These are phyloP conservation scores for Blastocystis sp. DNA, from an alignment of 352 stramenopile species.

Conservation along the genomic window DNA sequence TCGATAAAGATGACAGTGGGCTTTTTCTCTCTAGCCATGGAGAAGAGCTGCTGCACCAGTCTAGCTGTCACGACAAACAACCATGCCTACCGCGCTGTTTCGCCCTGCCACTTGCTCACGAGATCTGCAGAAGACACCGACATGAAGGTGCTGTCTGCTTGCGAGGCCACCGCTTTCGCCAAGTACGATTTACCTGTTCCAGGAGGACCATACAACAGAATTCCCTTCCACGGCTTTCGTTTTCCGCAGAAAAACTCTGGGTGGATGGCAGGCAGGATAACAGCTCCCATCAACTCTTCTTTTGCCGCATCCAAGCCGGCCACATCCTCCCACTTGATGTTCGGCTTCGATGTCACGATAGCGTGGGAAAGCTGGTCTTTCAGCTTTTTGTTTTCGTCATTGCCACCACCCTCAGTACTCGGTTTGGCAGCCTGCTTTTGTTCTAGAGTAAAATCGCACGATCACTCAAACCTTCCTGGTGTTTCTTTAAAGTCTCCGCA, in stretches of 20 bases:
- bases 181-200: slow-evolving; percentile 87
- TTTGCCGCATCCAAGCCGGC: slow-evolving; percentile 91
- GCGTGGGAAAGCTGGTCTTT: slow-evolving; percentile 82
- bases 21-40: slow-evolving; percentile 87
- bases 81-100: slow-evolving; percentile 76
- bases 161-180: slow-evolving; percentile 93
- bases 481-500: slow-evolving; percentile 76
- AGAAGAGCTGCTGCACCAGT: slow-evolving; percentile 94
- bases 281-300: slow-evolving; percentile 93
- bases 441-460: slow-evolving; percentile 27
- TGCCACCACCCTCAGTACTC: slow-evolving; percentile 82
- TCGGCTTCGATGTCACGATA: slow-evolving; percentile 71
- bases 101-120: slow-evolving; percentile 94
- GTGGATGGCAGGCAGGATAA: slow-evolving; percentile 89
- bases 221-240: slow-evolving; percentile 73
- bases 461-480: slow-evolving; percentile 71
- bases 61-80: slow-evolving; percentile 69
- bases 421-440: slow-evolving; percentile 28
- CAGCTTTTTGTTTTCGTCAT: slow-evolving; percentile 88
- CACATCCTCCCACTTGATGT: slow-evolving; percentile 84
- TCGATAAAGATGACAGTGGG: slow-evolving; percentile 93
- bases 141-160: slow-evolving; percentile 96
- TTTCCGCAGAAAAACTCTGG: slow-evolving; percentile 92
- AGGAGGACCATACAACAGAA: slow-evolving; percentile 91
- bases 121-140: slow-evolving; percentile 92